Evolutionary conservation across 129 eudicot genomes (phyloP).

Genomic region (Flaveria trinervia): DNA sequence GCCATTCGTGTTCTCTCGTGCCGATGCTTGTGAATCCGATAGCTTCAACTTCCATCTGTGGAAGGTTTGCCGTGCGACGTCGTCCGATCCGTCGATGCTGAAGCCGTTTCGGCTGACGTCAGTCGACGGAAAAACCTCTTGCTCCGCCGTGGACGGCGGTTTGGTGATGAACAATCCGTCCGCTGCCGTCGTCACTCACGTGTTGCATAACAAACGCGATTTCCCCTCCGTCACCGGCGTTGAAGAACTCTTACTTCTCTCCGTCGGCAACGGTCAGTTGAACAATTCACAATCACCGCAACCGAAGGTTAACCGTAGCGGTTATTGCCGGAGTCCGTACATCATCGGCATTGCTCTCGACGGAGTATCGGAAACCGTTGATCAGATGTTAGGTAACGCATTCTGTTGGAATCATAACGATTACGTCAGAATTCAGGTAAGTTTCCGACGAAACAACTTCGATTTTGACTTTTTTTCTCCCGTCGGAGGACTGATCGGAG

Average conservation of each 20-base stretch:
- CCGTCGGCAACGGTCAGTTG: conserved; percentile 70
- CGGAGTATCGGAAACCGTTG: conserved; percentile 87
- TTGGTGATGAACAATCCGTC: conserved; percentile 92
- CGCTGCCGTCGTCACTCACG: conserved; percentile 91
- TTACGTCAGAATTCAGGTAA: conserved; percentile 95
- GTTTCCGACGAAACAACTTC: not conserved
- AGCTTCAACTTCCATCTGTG: conserved; percentile 82
- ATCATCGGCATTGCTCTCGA: conserved; percentile 67
- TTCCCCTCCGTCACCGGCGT: conserved; percentile 78
- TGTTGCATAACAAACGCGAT: conserved; percentile 77
- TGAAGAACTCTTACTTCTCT: conserved; percentile 70
- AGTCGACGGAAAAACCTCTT: conserved; percentile 62
- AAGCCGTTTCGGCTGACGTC: conserved; percentile 67
- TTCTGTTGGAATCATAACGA: conserved; percentile 79
- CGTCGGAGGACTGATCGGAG: conserved; percentile 14
- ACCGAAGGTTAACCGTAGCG: conserved; percentile 40
- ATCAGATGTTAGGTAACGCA: conserved; percentile 82
- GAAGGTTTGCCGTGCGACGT: conserved; percentile 85
- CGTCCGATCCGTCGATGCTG: conserved; percentile 75
- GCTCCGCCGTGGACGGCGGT: conserved; percentile 84
- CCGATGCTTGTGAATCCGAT: conserved; percentile 73
- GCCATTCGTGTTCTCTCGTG: conserved; percentile 94
- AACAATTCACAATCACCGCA: conserved; percentile 8
- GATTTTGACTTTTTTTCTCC: not conserved
- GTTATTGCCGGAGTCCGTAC: conserved; percentile 43